Evolutionary conservation across 805 yeast genomes (phyloP).

Genomic region (Myxozyma vanderwaltii): DNA sequence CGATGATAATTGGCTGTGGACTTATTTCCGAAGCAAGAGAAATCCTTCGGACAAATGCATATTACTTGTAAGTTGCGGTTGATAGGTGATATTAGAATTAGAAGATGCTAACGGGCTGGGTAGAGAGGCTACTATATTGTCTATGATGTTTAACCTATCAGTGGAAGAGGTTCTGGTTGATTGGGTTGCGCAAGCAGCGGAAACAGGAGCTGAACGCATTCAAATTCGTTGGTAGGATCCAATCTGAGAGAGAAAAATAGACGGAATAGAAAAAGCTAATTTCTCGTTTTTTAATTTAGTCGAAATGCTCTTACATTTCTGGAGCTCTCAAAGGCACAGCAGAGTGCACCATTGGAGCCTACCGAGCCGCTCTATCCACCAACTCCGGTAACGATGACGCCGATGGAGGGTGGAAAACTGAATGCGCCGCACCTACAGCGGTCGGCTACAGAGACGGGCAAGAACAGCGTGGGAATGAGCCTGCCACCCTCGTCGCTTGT

Average conservation of each 20-base stretch:
- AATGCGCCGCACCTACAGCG: neutral
- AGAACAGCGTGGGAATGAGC: neutral
- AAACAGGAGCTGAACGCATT: constrained; percentile 11
- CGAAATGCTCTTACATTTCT: constrained; percentile 17
- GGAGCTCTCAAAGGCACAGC: constrained; percentile 7
- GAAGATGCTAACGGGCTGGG: neutral
- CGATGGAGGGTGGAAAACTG: neutral
- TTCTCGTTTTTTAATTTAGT: neutral
- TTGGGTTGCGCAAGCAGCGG: constrained; percentile 24
- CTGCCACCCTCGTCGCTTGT: neutral
- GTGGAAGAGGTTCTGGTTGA: constrained; percentile 9
- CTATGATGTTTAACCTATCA: constrained; percentile 21
- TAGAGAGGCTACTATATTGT: constrained; percentile 28
- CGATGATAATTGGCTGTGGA: constrained; percentile 31
- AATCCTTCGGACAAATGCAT: constrained; percentile 18
- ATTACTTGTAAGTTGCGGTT: constrained; percentile 20
- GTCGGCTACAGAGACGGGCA: constrained; percentile 4
- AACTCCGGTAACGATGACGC: neutral
- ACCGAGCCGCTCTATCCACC: neutral
- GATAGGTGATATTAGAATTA: neutral
- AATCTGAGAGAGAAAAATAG: no score
- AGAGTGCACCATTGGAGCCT: constrained; percentile 1
- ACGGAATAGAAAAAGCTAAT: neutral
- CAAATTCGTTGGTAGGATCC: constrained; percentile 22
- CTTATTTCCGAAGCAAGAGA: constrained; percentile 20